phyloP scores from a whole-genome alignment of 768 basidiomycete species.

The Macrolepiota dolichaula region DNA sequence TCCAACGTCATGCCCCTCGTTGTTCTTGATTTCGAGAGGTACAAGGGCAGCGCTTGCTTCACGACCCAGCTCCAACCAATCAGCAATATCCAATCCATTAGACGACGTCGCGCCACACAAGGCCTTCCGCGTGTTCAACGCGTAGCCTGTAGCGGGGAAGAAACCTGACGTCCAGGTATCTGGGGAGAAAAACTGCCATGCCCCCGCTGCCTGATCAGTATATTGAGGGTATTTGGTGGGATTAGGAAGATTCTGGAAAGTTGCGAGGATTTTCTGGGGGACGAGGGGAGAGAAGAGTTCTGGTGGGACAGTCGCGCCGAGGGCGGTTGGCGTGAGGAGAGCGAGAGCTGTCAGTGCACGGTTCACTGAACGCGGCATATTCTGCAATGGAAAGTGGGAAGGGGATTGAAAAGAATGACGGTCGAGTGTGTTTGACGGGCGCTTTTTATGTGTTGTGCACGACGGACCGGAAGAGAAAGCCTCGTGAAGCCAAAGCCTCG shows the following conservation, averaged over 20 bases:
- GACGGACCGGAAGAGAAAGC: neutral
- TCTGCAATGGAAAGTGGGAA: neutral
- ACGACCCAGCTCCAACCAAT: constrained; percentile 57
- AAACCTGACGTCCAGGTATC: constrained; percentile 70
- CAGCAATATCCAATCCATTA: constrained; percentile 35
- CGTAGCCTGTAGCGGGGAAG: constrained; percentile 60
- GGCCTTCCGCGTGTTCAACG: constrained; percentile 47
- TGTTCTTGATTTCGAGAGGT: constrained; percentile 42
- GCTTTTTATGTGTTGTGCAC: neutral
- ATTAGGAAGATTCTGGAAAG: constrained; percentile 40
- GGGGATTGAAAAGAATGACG: neutral
- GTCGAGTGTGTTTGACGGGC: neutral
- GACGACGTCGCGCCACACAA: constrained; percentile 40
- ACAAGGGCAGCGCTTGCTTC: constrained; percentile 49
- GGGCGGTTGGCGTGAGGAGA: constrained; percentile 5
- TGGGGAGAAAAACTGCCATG: constrained; percentile 51
- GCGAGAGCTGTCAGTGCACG: neutral
- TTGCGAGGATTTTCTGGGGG: constrained; percentile 55
- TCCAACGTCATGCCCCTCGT: constrained; percentile 65
- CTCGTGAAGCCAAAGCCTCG: neutral
- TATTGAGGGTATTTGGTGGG: constrained; percentile 57
- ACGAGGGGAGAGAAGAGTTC: constrained; percentile 60
- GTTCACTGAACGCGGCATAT: neutral
- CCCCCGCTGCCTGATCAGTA: constrained; percentile 43
- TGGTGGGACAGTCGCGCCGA: constrained; percentile 27